Base-by-base conservation (phyloP, 257 asterid species). In the Galeopsis tetrahit region DNA sequence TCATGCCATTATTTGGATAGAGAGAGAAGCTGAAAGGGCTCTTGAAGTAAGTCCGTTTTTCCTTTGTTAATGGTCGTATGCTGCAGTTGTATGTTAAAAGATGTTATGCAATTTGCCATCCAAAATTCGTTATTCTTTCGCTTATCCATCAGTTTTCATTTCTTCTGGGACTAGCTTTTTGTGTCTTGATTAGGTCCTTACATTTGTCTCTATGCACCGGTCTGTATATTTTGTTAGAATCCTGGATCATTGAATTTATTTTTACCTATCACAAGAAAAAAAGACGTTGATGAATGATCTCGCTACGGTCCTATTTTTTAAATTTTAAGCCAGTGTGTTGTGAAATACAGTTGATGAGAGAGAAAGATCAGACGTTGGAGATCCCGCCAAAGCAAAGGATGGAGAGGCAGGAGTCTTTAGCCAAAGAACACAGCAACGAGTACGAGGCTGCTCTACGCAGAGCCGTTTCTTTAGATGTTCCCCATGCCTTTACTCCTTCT, bases 1-100 rank as follows among this genome's bases (percentile, higher is more conserved):
- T 62, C 96, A 93, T 71, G 97, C 93, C 80, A 88, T 93, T 74
- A 78, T 93, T 71, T 90, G 97, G 97, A 93, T 93, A 67, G 92
- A 88, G 85, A 86, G 87, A 80, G 98, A 90, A 90, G 89, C 98
- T 52, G 82, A 74, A 56, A 78, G 81, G 76, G 98, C 98, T 58
- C 79, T 93, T 39, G 87, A 82, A 76, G 98, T 90, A 81, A 88
- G 93, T 79, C 72, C 84, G 64, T 49, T 53, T 79, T 75, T 63
- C 88, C 88, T 5, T 87, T 85, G 14, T 6, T 43, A 46, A 10
- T 46, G 52, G 5, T 46, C 3, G 52, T 46, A 4, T 46, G 52
- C 1, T n/a, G n/a, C n/a, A n/a, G n/a, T n/a, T 2, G 4, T 10
- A 21, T 21, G 28, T 39, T 46, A 21, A 43, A 42, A n/a, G 28